Evolutionary conservation across 345 rosid species (phyloP), one percentile per base, ranked within the genome.

Genomic region (Sonneratia caseolaris): DNA sequence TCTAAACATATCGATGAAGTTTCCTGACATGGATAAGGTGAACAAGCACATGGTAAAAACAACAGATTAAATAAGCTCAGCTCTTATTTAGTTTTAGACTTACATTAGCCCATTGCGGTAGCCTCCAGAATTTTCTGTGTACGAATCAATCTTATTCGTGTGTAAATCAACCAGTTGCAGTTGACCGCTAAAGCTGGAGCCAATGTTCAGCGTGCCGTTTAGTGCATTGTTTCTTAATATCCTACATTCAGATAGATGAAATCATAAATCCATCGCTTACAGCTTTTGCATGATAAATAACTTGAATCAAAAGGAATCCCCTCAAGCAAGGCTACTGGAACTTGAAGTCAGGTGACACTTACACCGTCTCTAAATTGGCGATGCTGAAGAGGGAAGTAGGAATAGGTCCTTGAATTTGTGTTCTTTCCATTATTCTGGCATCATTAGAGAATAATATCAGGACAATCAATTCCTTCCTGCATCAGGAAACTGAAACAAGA

Each of bases 351-450:
- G 51, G 37, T 27, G 57, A 37, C 15, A 77, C 98, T 82, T 69
- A 96, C 99, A 88, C 87, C 1, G 86, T 89, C 82, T 89, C 87
- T 75, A 96, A 83, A 55, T 76, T 47, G 68, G 72, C 4, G 73
- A 86, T 86, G 81, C 82, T 81, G 82, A 92, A 95, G 40, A 92
- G 70, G 4, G 42, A 12, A 40, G 13, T 1, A 42, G 99, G 98
- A 74, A 95, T 74, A 56, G 43, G 14, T 66, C 96, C 99, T 68
- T 9, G 37, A 42, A 96, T 79, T 27, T 71, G 66, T 35, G 86
- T 82, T 37, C 18, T 19, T 74, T 92, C 89, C 93, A 92, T 77
- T 76, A 76, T 73, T 80, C 99, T 96, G 90, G 71, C 14, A 76
- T 32, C 47, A 19, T 40, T 56, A 36, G 56, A 18, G 4, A 71